Percentiles rank a stretch among this genome's conserved stretches.
phyloP scores from a whole-genome alignment of 106 monocot species.

The Platanthera zijinensis region DNA sequence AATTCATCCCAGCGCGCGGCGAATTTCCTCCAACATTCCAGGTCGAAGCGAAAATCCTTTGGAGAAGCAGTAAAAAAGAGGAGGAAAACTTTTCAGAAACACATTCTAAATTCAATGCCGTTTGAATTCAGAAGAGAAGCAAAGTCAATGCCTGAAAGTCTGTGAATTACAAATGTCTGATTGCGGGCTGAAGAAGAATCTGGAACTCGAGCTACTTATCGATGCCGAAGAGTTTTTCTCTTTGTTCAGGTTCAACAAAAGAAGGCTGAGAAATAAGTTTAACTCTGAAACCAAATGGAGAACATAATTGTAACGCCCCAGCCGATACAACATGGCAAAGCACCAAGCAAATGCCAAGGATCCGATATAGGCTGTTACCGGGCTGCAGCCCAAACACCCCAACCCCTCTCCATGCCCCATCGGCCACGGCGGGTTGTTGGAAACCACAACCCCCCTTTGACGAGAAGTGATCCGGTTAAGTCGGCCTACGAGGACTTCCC shows the following conservation, averaged over 20 bases:
- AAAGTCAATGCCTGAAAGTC: slow-evolving; percentile 29
- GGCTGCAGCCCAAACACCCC: too few relatives aligned
- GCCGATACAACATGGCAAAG: too few relatives aligned
- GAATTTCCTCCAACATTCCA: slow-evolving; percentile 83
- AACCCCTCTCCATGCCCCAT: too few relatives aligned
- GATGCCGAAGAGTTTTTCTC: slow-evolving; percentile 9
- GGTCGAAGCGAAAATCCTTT: slow-evolving; percentile 58
- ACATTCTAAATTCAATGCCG: neutral
- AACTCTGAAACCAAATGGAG: too few relatives aligned
- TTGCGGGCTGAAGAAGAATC: slow-evolving; percentile 10
- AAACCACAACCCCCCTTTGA: too few relatives aligned
- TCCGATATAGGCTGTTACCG: too few relatives aligned
- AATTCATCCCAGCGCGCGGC: slow-evolving; percentile 39
- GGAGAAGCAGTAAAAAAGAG: neutral
- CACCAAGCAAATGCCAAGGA: too few relatives aligned
- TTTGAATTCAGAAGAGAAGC: neutral
- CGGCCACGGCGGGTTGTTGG: too few relatives aligned
- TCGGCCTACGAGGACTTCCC: too few relatives aligned
- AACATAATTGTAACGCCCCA: too few relatives aligned
- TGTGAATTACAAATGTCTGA: slow-evolving; percentile 21
- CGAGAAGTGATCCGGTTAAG: too few relatives aligned
- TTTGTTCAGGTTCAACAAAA: neutral
- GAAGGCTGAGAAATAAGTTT: neutral
- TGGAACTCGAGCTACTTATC: slow-evolving; percentile 10
- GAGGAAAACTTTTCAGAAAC: neutral